These are phyloP conservation scores for Fusarium setosum DNA, from an alignment of 2,329 filamentous ascomycete genomes.

Conservation along the genomic window DNA sequence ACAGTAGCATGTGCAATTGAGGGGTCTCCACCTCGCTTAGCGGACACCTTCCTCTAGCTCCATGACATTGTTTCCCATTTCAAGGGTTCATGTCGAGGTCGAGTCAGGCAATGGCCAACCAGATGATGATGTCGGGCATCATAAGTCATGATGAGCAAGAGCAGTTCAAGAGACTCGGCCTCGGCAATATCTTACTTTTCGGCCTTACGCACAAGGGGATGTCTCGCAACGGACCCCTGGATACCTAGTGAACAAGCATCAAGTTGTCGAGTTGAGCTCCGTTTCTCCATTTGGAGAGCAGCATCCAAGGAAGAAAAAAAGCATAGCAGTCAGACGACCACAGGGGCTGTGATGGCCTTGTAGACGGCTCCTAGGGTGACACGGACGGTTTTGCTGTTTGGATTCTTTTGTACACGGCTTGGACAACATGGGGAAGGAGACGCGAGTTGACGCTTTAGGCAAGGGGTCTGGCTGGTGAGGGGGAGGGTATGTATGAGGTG, in stretches of 20 bases:
- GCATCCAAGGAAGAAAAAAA: background rate
- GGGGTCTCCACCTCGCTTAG: constrained; percentile 15
- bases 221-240: background rate
- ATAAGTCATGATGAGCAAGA: background rate
- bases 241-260: background rate
- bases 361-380: background rate
- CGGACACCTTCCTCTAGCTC: background rate
- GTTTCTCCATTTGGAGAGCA: background rate
- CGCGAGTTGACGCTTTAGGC: constrained; percentile 1
- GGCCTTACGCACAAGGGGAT: background rate
- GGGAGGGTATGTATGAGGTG: background rate
- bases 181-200: background rate
- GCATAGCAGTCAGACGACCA: background rate
- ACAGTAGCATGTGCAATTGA: constrained; percentile 7
- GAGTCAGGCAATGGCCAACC: constrained; percentile 21
- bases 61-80: background rate
- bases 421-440: background rate
- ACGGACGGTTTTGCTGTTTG: background rate
- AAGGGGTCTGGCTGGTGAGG: background rate
- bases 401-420: background rate
- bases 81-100: background rate
- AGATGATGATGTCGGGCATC: background rate
- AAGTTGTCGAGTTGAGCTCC: background rate
- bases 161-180: background rate
- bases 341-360: background rate